Conservation (phyloP, 371 early-diverging fungal species). For the Saksenaea oblongispora region DNA sequence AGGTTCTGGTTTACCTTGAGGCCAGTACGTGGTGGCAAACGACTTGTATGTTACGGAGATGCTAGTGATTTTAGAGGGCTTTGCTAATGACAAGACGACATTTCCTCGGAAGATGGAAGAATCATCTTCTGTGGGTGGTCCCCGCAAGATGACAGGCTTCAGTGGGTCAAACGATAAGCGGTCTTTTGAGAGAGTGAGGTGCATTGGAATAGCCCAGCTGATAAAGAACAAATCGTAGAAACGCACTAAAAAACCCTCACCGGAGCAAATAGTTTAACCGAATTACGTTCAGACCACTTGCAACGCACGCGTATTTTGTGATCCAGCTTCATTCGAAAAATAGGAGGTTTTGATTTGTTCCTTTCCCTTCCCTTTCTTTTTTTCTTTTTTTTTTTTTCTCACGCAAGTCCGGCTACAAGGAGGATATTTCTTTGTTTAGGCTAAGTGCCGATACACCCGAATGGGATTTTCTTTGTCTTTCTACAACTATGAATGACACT, state of each 20-base stretch:
- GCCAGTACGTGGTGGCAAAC: slow-evolving; percentile 28
- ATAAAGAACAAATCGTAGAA: neutral
- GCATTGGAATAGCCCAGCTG: slow-evolving; percentile 4
- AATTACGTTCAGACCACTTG: neutral
- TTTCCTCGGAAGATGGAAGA: slow-evolving; percentile 33
- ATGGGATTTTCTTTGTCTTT: too few species aligned
- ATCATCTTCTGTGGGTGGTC: slow-evolving; percentile 30
- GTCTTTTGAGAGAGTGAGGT: slow-evolving; percentile 30
- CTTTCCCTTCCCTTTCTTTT: too few species aligned
- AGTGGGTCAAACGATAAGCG: slow-evolving; percentile 32
- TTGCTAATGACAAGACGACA: slow-evolving; percentile 26
- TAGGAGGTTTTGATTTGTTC: too few species aligned
- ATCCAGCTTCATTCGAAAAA: too few species aligned
- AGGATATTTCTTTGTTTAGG: too few species aligned
- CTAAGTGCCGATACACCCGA: too few species aligned
- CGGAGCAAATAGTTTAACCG: neutral
- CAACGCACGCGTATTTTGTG: too few species aligned
- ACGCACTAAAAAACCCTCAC: neutral
- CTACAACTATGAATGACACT: too few species aligned
- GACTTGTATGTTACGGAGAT: slow-evolving; percentile 27
- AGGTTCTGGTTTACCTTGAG: slow-evolving; percentile 24
- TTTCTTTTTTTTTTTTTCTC: too few species aligned
- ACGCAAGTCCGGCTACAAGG: too few species aligned
- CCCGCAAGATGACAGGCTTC: slow-evolving; percentile 34
- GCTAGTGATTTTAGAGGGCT: slow-evolving; percentile 26